Evolutionary conservation across 228 moss, liverwort and hornwort genomes (phyloP).

Genomic region (Sphagnum magellanicum): DNA sequence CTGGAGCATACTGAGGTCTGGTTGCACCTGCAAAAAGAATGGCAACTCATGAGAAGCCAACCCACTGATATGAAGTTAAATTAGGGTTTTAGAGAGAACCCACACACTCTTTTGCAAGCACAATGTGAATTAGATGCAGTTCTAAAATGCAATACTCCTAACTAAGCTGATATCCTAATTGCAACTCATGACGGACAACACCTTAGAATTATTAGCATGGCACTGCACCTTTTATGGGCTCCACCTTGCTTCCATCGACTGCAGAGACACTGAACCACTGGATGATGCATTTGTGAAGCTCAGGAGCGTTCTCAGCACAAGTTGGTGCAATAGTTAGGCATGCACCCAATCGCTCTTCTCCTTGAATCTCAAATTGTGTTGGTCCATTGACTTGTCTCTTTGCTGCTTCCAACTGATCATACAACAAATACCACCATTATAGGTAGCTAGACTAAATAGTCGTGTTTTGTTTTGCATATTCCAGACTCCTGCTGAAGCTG

Average conservation of each 20-base stretch:
- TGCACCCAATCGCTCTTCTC: slow-evolving; percentile 76
- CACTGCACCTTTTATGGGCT: slow-evolving; percentile 69
- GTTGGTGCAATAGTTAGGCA: slow-evolving; percentile 54
- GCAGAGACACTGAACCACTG: slow-evolving; percentile 81
- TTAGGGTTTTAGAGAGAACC: too few relatives aligned
- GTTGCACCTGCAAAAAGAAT: slow-evolving; percentile 30
- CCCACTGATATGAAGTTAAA: too few relatives aligned
- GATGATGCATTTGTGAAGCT: slow-evolving; percentile 55
- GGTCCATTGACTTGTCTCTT: slow-evolving; percentile 40
- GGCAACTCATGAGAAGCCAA: not conserved
- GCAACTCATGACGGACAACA: too few relatives aligned
- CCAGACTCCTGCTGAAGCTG: too few relatives aligned
- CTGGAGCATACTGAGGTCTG: slow-evolving; percentile 56
- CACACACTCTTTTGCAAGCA: too few relatives aligned
- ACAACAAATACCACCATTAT: too few relatives aligned
- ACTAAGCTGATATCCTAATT: slow-evolving; percentile 6
- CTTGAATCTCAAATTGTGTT: slow-evolving; percentile 47
- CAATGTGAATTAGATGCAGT: too few relatives aligned
- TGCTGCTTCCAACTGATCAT: slow-evolving; percentile 47
- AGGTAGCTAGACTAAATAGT: too few relatives aligned
- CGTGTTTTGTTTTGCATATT: too few relatives aligned
- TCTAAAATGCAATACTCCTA: too few relatives aligned
- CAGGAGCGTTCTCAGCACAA: slow-evolving; percentile 36
- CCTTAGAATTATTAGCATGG: too few relatives aligned
- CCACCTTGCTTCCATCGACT: slow-evolving; percentile 59